A percentile compares a stretch with the other conserved stretches of the same genome.
Evolutionary conservation across 129 eudicot genomes (phyloP).

Genomic region (Apium graveolens): DNA sequence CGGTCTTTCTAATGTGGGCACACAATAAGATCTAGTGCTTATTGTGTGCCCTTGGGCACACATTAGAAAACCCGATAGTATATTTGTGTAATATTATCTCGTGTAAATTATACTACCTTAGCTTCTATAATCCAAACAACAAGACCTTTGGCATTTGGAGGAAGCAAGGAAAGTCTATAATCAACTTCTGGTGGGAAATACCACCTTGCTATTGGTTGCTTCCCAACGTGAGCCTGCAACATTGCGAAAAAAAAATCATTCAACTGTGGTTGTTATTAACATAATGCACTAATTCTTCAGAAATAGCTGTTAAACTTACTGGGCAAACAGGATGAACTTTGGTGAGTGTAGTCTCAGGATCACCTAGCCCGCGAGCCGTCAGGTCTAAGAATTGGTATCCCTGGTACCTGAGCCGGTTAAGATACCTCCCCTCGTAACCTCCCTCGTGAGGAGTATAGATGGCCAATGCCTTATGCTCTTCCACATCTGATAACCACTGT

Average conservation of each 20-base stretch:
- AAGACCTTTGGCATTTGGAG: conserved; percentile 80
- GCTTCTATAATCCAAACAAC: conserved; percentile 83
- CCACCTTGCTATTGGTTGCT: conserved; percentile 97
- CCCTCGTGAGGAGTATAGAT: conserved; percentile 93
- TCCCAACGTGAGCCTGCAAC: conserved; percentile 86
- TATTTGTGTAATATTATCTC: not conserved
- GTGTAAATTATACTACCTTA: conserved; percentile 35
- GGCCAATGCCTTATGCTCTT: conserved; percentile 88
- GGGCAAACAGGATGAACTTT: conserved; percentile 96
- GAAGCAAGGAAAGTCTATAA: conserved; percentile 81
- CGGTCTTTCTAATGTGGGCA: no score
- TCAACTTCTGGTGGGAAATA: conserved; percentile 97
- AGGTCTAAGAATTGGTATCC: conserved; percentile 77
- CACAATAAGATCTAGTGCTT: no score
- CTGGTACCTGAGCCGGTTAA: conserved; percentile 61
- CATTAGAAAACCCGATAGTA: no score
- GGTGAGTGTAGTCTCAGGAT: conserved; percentile 86
- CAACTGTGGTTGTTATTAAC: not conserved
- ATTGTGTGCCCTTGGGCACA: no score
- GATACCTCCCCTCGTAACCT: conserved; percentile 81
- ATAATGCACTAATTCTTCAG: not conserved
- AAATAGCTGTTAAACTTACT: conserved; percentile 35
- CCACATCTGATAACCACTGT: conserved; percentile 75
- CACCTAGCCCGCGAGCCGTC: conserved; percentile 89
- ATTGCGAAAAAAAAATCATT: not conserved